phyloP scores from a whole-genome alignment of 2,329 filamentous ascomycete genomes.

The Neofusicoccum parvum region DNA sequence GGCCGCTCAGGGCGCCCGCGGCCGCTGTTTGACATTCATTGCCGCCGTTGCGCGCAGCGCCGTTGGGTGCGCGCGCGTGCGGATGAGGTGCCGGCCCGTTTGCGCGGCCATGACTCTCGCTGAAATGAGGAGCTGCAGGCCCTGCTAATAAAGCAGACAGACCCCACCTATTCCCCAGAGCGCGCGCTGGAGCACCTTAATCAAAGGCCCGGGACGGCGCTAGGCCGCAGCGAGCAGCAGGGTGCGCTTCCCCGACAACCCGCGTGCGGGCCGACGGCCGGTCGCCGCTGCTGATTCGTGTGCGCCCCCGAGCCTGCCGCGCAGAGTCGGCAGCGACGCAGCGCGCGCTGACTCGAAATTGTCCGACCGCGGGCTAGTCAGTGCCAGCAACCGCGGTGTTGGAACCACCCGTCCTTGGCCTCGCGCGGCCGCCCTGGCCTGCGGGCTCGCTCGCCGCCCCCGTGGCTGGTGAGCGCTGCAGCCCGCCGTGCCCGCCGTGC shows the following conservation, averaged over 20 bases:
- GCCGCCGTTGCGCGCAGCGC: conserved; percentile 9
- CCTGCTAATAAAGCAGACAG: conserved; percentile 14
- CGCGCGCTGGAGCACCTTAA: conserved; percentile 18
- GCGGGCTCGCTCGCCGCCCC: not conserved
- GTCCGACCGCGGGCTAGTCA: conserved; percentile 6
- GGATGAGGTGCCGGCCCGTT: conserved; percentile 8
- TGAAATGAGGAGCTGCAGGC: conserved; percentile 20
- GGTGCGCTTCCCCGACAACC: conserved; percentile 8
- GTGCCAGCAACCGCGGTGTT: not conserved
- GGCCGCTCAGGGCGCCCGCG: conserved; percentile 1
- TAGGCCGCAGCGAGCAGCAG: conserved; percentile 13
- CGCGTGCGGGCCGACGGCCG: conserved; percentile 13
- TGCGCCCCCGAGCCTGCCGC: not conserved
- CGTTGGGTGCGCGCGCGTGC: conserved; percentile 11
- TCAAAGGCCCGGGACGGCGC: conserved; percentile 12
- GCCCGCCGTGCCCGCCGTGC: too few relatives aligned
- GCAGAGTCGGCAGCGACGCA: not conserved
- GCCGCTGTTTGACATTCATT: conserved; percentile 20
- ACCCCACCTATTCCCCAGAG: conserved; percentile 21
- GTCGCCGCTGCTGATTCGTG: conserved; percentile 7
- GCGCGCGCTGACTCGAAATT: conserved; percentile 9
- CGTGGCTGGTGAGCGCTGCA: too few relatives aligned
- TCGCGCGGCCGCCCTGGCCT: not conserved
- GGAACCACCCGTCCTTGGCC: conserved; percentile 9
- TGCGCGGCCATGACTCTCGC: conserved; percentile 13